phyloP scores from a whole-genome alignment of 371 early-diverging fungal genomes.

The Dipsacomyces acuminosporus region DNA sequence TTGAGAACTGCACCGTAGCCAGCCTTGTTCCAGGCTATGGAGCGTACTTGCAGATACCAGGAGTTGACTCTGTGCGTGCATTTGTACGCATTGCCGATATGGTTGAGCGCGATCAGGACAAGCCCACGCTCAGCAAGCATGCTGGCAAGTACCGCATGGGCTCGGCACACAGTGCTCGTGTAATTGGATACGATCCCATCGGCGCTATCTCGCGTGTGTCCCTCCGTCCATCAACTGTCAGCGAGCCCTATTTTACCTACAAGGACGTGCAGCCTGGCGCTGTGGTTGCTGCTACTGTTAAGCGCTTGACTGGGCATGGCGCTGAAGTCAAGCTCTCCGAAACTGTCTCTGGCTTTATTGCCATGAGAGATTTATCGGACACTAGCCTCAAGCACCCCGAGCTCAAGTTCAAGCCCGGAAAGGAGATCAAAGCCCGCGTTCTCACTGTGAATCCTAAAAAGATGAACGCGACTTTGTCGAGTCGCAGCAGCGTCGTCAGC shows the following conservation, averaged over 20 bases:
- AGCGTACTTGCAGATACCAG: constrained; percentile 23
- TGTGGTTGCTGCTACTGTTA: constrained; percentile 56
- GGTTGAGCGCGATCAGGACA: constrained; percentile 57
- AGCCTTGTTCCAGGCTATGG: constrained; percentile 15
- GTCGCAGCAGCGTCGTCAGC: constrained; percentile 75
- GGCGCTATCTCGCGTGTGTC: constrained; percentile 68
- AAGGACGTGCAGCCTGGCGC: constrained; percentile 69
- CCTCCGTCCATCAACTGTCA: constrained; percentile 64
- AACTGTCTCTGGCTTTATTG: constrained; percentile 66
- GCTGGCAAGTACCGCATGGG: constrained; percentile 61
- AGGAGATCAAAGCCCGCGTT: constrained; percentile 65
- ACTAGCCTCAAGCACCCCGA: constrained; percentile 65
- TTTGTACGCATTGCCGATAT: constrained; percentile 59
- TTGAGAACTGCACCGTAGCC: constrained; percentile 21
- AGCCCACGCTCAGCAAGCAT: constrained; percentile 46
- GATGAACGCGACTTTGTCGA: constrained; percentile 62
- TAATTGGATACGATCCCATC: constrained; percentile 70
- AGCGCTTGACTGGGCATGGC: constrained; percentile 17
- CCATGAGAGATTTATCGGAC: constrained; percentile 72
- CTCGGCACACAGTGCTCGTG: constrained; percentile 67
- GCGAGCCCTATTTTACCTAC: constrained; percentile 61
- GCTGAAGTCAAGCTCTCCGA: constrained; percentile 63
- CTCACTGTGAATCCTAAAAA: constrained; percentile 54
- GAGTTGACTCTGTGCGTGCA: constrained; percentile 12
- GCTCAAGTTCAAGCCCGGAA: constrained; percentile 71